Evolutionary conservation across 208 protist species (phyloP), one percentile per base, ranked within the genome.

Genomic region (Acanthamoeba sp.): DNA sequence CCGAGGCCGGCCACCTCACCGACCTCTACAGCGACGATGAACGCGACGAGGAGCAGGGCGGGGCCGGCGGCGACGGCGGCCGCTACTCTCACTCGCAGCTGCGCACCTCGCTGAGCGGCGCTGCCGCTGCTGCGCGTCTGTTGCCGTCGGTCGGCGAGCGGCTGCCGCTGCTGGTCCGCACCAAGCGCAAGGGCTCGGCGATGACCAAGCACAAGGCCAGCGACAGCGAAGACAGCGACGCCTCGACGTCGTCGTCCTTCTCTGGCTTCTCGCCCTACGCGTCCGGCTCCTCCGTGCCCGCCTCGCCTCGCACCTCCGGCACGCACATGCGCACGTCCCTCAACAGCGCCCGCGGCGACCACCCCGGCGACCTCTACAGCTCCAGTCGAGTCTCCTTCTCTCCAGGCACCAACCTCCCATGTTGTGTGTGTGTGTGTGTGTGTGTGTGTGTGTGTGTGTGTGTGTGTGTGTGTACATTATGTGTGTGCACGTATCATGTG

Each of bases 221-320:
- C 76, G 76, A 85, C 42, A 57, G 42, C 38, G 45, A 57, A 6
- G 76, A 85, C 76, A 85, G 76, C 76, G 76, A 85, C 22, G 22
- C 24, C 3, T 57, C 76, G 12, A 22, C 42, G 42, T 59, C 45
- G 42, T 42, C n/a, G 10, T 85, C 76, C 38, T 50, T 50, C 5
- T 32, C 45, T 24, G 18, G 4, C 9, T 59, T 85, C 45, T 85
- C 76, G 38, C 42, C 76, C 10, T 38, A 85, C n/a, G 22, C 76
- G 3, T 85, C 76, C 7, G 12, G 6, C 0, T 38, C 69, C 69
- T 38, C 69, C 16, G 0, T 45, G 12, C 48, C 38, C 42, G 16
- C 42, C 14, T 82, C 73, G 40, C 24, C 40, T 50, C 73, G 20
- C 34, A 82, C 22, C n/a, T 42, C n/a, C n/a, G 32, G 34, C 32